These are phyloP conservation scores for Aspergillus conjunctus DNA, from an alignment of 495 filamentous ascomycete genomes.

Conservation along the genomic window DNA sequence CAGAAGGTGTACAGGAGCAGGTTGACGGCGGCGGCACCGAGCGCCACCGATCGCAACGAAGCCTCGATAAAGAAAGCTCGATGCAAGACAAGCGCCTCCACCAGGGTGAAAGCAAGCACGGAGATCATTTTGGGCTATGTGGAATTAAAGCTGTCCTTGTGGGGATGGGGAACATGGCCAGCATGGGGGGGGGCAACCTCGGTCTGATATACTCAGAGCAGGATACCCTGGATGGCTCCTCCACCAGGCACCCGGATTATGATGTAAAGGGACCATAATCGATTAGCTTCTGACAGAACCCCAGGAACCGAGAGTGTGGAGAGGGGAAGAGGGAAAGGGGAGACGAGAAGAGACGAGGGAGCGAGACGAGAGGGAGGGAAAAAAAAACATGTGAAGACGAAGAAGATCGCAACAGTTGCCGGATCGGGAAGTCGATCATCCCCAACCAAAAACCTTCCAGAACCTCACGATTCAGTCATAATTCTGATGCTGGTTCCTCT, in stretches of 20 bases:
- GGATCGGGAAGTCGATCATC: neutral
- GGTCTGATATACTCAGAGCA: constrained; percentile 2
- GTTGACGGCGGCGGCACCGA: constrained; percentile 32
- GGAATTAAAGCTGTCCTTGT: neutral
- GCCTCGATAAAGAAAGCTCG: constrained; percentile 31
- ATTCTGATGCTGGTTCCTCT: too few relatives aligned
- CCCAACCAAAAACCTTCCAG: neutral
- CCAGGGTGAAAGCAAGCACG: constrained; percentile 29
- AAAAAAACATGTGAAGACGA: neutral
- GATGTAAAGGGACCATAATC: neutral
- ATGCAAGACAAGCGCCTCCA: constrained; percentile 37
- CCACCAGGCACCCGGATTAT: neutral
- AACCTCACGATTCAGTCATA: too few relatives aligned
- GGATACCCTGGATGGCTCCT: neutral
- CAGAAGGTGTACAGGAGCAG: constrained; percentile 42
- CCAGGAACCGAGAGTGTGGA: neutral
- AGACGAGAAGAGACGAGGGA: neutral
- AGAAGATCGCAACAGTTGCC: neutral
- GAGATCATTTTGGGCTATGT: constrained; percentile 12
- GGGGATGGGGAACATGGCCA: neutral
- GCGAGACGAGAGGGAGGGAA: neutral
- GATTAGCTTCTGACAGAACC: neutral
- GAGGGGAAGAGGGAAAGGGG: neutral
- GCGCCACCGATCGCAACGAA: constrained; percentile 28
- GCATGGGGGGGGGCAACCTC: neutral